Percentiles rank a stretch among this genome's conserved stretches.
phyloP scores from a whole-genome alignment of 192 early-diverging fungal species.

The Linnemannia hyalina region DNA sequence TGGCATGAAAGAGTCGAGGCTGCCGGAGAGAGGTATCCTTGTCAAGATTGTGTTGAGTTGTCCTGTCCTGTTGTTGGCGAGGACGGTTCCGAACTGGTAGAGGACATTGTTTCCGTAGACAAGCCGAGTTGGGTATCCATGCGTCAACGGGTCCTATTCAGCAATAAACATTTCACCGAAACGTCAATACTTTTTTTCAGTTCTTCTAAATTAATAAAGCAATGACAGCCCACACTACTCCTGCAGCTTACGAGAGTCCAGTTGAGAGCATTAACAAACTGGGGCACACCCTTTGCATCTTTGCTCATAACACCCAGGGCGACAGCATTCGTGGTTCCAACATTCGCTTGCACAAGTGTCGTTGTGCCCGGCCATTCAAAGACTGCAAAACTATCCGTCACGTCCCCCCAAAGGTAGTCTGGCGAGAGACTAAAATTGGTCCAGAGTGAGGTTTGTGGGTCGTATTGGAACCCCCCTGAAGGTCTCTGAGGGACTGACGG shows the following conservation, averaged over 20 bases:
- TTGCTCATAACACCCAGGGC: background rate
- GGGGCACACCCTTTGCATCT: background rate
- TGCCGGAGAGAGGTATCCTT: constrained; percentile 20
- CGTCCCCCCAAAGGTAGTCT: constrained; percentile 22
- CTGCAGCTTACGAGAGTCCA: constrained; percentile 17
- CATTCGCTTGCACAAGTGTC: constrained; percentile 26
- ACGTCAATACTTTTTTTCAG: no score
- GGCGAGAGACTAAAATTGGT: constrained; percentile 15
- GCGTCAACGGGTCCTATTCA: constrained; percentile 9
- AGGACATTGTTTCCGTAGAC: constrained; percentile 26
- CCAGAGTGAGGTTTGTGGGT: constrained; percentile 13
- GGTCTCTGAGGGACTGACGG: background rate
- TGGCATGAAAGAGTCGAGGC: background rate
- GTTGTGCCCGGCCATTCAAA: constrained; percentile 20
- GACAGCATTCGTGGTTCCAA: constrained; percentile 9
- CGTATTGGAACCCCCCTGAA: constrained; percentile 33
- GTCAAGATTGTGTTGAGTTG: constrained; percentile 15
- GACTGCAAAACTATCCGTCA: constrained; percentile 1
- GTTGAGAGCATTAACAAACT: constrained; percentile 15
- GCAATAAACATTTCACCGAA: background rate
- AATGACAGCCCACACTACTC: background rate
- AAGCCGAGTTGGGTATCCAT: constrained; percentile 18
- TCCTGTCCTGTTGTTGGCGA: constrained; percentile 39
- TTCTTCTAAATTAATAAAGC: background rate
- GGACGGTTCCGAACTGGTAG: constrained; percentile 23